Conservation (phyloP, 306 rosid genomes). For the Citrullus amarus region DNA sequence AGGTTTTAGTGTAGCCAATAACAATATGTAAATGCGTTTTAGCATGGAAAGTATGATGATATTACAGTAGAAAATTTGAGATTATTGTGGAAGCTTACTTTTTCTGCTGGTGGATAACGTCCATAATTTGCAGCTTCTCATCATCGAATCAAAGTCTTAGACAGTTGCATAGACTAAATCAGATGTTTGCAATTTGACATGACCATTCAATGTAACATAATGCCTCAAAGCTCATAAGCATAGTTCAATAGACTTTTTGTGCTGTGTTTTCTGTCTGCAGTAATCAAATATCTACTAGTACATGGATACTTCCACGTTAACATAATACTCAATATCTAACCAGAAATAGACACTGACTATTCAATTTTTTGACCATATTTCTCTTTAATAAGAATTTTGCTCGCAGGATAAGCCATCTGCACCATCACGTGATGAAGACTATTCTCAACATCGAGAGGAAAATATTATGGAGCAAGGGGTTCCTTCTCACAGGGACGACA, state of each 20-base stretch:
- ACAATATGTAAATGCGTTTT: neutral
- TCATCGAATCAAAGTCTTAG: neutral
- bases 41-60: neutral
- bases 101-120: neutral
- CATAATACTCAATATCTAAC: neutral
- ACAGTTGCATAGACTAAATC: neutral
- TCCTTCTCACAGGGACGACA: constrained; percentile 19
- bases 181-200: neutral
- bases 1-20: neutral
- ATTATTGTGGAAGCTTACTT: neutral
- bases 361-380: neutral
- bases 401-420: constrained; percentile 72
- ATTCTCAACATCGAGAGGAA: constrained; percentile 45
- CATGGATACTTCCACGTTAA: neutral
- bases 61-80: neutral
- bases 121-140: neutral
- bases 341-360: neutral
- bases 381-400: constrained; percentile 16
- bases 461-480: constrained; percentile 37
- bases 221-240: neutral
- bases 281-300: neutral
- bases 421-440: constrained; percentile 42
- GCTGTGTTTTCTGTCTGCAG: neutral
- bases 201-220: neutral
- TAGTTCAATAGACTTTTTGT: neutral